These are phyloP conservation scores for Aspergillus ochraceus DNA, from an alignment of 2,329 filamentous ascomycete genomes.

Conservation along the genomic window DNA sequence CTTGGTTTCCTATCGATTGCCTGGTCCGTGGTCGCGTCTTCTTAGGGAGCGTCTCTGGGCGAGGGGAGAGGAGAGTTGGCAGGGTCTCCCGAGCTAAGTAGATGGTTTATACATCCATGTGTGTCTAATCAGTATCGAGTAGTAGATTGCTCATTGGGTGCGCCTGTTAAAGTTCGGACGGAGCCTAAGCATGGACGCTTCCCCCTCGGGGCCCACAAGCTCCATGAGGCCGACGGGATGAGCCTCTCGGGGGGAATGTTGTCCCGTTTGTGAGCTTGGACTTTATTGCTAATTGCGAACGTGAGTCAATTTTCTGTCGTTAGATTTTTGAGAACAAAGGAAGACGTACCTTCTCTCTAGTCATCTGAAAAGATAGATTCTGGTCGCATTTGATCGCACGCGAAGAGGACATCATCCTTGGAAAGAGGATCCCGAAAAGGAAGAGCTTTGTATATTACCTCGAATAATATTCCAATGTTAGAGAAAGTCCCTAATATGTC, in stretches of 20 bases:
- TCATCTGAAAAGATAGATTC: background rate
- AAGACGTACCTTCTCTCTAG: background rate
- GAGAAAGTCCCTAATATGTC: too few relatives aligned
- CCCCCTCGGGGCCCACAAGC: background rate
- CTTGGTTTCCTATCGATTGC: background rate
- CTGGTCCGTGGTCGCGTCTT: background rate
- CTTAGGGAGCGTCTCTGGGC: background rate
- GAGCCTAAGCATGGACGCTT: background rate
- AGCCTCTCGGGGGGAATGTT: background rate
- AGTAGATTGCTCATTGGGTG: background rate
- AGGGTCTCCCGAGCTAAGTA: background rate
- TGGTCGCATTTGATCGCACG: too few relatives aligned
- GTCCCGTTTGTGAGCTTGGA: background rate
- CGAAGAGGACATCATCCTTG: too few relatives aligned
- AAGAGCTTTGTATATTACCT: too few relatives aligned
- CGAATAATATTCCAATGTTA: too few relatives aligned
- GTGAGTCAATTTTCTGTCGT: background rate
- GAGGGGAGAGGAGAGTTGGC: background rate
- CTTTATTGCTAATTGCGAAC: background rate
- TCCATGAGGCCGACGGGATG: background rate
- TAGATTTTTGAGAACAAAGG: too few relatives aligned
- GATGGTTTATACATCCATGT: too few relatives aligned
- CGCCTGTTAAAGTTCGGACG: background rate
- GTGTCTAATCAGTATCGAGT: too few relatives aligned
- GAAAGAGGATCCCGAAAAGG: too few relatives aligned